Conservation (phyloP, 169 alveolate species). For the Blepharisma undulans region DNA sequence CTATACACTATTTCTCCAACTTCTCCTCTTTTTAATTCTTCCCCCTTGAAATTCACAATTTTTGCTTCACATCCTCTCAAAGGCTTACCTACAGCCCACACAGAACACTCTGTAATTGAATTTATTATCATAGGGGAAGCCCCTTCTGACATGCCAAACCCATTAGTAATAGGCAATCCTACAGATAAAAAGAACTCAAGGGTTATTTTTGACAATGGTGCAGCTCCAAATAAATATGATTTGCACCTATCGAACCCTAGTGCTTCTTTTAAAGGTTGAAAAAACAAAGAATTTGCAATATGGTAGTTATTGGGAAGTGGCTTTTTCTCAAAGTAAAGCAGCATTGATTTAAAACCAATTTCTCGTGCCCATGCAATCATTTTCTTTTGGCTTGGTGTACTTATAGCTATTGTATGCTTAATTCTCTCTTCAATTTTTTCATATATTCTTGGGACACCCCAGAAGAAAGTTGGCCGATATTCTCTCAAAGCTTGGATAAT, state of each 20-base stretch:
- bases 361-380: conserved; percentile 75
- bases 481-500: conserved; percentile 70
- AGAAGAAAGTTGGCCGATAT: conserved; percentile 82
- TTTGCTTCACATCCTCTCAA: conserved; percentile 67
- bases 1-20: conserved; percentile 86
- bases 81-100: conserved; percentile 67
- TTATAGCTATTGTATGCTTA: conserved; percentile 58
- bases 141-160: conserved; percentile 83
- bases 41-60: conserved; percentile 64
- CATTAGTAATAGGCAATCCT: conserved; percentile 71
- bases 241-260: conserved; percentile 78
- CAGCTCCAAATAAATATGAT: conserved; percentile 75
- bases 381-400: conserved; percentile 41
- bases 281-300: conserved; percentile 60
- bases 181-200: conserved; percentile 73
- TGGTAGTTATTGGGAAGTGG: conserved; percentile 55
- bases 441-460: conserved; percentile 88
- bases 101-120: neutral
- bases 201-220: conserved; percentile 76
- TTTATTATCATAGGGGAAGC: conserved; percentile 57
- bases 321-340: conserved; percentile 42
- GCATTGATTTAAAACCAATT: conserved; percentile 60
- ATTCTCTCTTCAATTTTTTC: conserved; percentile 85
- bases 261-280: conserved; percentile 63
- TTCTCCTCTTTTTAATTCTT: conserved; percentile 42